Percentiles rank a stretch among this genome's conserved stretches.
Conservation (phyloP, 352 stramenopile genomes). For the Poterioochromonas sp. region DNA sequence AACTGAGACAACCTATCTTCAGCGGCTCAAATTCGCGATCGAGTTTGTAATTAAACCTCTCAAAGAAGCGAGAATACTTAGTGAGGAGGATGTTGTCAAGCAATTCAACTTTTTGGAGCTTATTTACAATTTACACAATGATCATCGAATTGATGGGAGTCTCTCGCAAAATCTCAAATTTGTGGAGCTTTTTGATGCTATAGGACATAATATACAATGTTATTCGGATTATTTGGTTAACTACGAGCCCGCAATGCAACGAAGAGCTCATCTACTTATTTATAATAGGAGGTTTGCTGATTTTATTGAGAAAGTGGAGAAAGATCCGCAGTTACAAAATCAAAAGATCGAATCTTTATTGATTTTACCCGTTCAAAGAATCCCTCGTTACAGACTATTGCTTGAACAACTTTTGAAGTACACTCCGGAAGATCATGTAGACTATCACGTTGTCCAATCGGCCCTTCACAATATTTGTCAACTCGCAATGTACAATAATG, state of each 20-base stretch:
- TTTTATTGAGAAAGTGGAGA: background rate
- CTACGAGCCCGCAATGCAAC: background rate
- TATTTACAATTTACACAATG: conserved; percentile 5
- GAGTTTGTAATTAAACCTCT: background rate
- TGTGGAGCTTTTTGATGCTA: background rate
- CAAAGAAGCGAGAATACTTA: background rate
- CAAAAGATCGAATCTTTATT: conserved; percentile 50
- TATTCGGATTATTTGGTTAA: conserved; percentile 10
- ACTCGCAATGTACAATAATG: conserved; percentile 64
- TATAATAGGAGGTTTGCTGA: conserved; percentile 1
- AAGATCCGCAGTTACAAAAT: conserved; percentile 23
- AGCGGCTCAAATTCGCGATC: background rate
- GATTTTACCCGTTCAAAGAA: conserved; percentile 80
- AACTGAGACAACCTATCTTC: conserved; percentile 10
- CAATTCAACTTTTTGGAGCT: background rate
- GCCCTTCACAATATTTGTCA: conserved; percentile 34
- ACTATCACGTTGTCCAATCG: conserved; percentile 56
- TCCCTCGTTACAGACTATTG: conserved; percentile 76
- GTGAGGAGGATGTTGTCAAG: background rate
- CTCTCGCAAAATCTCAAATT: conserved; percentile 2
- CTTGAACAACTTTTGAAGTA: conserved; percentile 60
- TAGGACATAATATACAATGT: background rate
- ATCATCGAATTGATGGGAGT: background rate
- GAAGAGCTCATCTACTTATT: background rate
- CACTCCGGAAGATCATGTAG: conserved; percentile 54